Evolutionary conservation across 352 stramenopile species (phyloP), one percentile per base, ranked within the genome.

Genomic region (Paralagenidium karlingii): DNA sequence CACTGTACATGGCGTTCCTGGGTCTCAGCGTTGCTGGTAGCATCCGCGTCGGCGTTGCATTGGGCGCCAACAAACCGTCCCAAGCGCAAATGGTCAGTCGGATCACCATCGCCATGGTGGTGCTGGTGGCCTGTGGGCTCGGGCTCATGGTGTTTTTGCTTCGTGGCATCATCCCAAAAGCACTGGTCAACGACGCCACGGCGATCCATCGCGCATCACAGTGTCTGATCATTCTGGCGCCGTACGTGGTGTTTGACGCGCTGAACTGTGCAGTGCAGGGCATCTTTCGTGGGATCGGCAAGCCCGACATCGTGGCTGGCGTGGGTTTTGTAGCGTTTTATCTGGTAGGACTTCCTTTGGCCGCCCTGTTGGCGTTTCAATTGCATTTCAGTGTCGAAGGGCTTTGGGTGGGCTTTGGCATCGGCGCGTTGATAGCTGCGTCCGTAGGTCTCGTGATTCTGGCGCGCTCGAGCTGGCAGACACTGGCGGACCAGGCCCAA

Each of bases 1-100:
- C 78, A 43, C 49, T 70, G 28, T 90, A 82, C 51, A 88, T 89
- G 76, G 47, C 78, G 2, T 89, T 84, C 49, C 36, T 81, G 15
- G 78, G 75, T 5, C 55, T 78, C 24, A 52, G 58, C 1, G 63
- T 87, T 3, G 58, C 73, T 7, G 63, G 53, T 12, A 90, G 75
- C 43, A 66, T 90, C 36, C 59, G 71, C 26, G 67, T 89, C 10
- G 75, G 78, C 28, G 86, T 88, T 38, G 71, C 60, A 6, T 49
- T 90, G 1, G 78, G 78, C 12, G 70, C 73, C 5, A 74, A 82
- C 36, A 47, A 80, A n/a, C 52, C 68, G 9, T 56, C 60, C 19
- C 56, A 68, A 22, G 78, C 78, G 8, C 46, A 53, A 22, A 41
- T 83, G 20, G 64, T 74, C 21, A 63, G 62, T 20, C 45, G 54